Percentiles rank a stretch among this genome's conserved stretches.
These are phyloP conservation scores for Brassica rapa DNA, from an alignment of 345 rosid species.

Conservation along the genomic window DNA sequence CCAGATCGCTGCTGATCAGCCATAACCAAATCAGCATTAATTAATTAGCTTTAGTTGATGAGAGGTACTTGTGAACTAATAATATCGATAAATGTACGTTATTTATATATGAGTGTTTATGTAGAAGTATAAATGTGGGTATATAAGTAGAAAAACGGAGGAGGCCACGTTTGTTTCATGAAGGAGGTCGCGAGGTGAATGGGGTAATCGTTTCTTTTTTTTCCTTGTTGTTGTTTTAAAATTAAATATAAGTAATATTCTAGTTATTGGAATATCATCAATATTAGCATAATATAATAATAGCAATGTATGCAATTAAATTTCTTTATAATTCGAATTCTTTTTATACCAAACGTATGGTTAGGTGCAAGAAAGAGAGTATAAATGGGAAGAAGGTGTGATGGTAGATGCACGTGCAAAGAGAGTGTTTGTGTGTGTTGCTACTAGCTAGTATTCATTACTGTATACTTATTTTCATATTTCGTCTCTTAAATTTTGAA, in stretches of 20 bases:
- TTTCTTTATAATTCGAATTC: neutral
- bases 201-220: constrained; percentile 46
- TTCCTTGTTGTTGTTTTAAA: constrained; percentile 9
- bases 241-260: neutral
- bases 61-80: constrained; percentile 30
- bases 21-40: constrained; percentile 39
- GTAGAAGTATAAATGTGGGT: constrained; percentile 32
- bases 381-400: constrained; percentile 43
- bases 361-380: constrained; percentile 35
- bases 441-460: neutral
- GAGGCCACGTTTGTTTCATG: constrained; percentile 83
- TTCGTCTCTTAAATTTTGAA: neutral
- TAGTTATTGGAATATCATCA: neutral
- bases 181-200: constrained; percentile 64
- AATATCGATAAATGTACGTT: neutral
- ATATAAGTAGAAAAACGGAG: constrained; percentile 43
- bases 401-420: constrained; percentile 52
- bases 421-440: constrained; percentile 33
- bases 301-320: neutral
- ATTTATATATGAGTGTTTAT: constrained; percentile 10
- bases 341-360: constrained; percentile 1
- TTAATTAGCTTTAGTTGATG: constrained; percentile 10
- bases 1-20: constrained; percentile 49
- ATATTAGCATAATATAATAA: neutral
- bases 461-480: neutral